Base-by-base conservation (phyloP, 2,329 filamentous ascomycete species). In the Thyridium curvatum region DNA sequence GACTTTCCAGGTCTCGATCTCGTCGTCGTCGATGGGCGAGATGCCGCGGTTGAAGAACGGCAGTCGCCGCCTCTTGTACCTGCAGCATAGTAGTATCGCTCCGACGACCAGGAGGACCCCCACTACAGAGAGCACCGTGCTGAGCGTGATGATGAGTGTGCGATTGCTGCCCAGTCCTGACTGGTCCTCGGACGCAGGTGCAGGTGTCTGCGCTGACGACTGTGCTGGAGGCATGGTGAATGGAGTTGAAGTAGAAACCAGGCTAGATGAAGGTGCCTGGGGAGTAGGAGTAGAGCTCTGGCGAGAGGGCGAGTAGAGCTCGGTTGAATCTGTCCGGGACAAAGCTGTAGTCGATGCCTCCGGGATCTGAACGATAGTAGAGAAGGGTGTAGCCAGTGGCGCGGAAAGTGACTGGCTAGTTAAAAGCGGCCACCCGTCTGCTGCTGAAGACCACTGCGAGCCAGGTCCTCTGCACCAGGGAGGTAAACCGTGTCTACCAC, bases 1-100 rank as follows among this genome's bases (percentile, higher is more conserved):
- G 18, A 61, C 59, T 51, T 75, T 79, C 79, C 79, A 82, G 4
- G 74, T 78, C 47, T 75, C 74, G 42, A 82, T 82, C 53, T 82
- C 79, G 43, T 81, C 77, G 48, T 82, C 79, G 45, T 74, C 69
- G 42, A 82, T 79, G 12, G 79, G 78, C 0, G 76, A 75, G 33
- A 75, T 74, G 35, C 74, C 75, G 37, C 78, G 64, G 37, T 66
- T 64, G 46, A 74, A 66, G 40, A 79, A 63, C 4, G 61, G 62
- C 12, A 54, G 46, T 28, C 58, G 58, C 34, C 58, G 58, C 35
- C 51, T 51, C 32, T 63, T 64, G 31, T 56, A 61, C 13, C 64
- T 56, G 37, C 63, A 58, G 43, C 61, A 68, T 29, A 64, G 49
- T 34, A 69, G 52, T 3, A 65, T 45, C 14, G 52, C 49, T 5